phyloP scores from a whole-genome alignment of 441 rosid species.

The Erodium chrysanthum region DNA sequence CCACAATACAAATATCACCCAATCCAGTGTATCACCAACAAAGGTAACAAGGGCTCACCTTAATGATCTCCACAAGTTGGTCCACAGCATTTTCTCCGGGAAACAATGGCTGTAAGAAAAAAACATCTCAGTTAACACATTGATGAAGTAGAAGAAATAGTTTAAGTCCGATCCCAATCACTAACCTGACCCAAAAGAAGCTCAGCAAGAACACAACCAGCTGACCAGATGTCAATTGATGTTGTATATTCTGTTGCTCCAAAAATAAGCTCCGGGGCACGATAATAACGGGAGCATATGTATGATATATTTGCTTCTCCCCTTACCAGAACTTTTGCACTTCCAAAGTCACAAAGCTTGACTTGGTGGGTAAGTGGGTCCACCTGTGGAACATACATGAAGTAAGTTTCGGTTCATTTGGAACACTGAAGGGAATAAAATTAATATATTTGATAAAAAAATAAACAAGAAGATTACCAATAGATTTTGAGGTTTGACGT shows the following conservation, averaged over 20 bases:
- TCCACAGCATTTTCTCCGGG: conserved; percentile 98
- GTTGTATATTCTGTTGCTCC: conserved; percentile 99
- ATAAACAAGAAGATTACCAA: conserved; percentile 38
- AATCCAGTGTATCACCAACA: neutral
- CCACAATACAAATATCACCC: conserved; percentile 5
- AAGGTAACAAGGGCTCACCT: conserved; percentile 32
- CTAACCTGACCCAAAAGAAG: conserved; percentile 91
- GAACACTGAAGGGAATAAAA: neutral
- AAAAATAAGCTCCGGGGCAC: conserved; percentile 96
- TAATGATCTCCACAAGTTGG: conserved; percentile 94
- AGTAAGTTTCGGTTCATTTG: conserved; percentile 8
- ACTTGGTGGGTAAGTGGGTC: conserved; percentile 97
- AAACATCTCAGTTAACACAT: conserved; percentile 2
- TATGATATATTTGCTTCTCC: conserved; percentile 92
- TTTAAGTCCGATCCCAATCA: conserved; percentile 6
- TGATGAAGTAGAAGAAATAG: neutral
- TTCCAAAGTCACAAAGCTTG: conserved; percentile 97
- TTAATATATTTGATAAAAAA: neutral
- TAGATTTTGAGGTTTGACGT: conserved; percentile 93
- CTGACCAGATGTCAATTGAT: conserved; percentile 97
- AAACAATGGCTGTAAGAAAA: conserved; percentile 60
- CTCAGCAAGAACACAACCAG: conserved; percentile 99
- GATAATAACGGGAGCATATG: conserved; percentile 91
- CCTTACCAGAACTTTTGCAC: conserved; percentile 90
- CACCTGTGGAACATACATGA: conserved; percentile 40